Evolutionary conservation across 495 filamentous ascomycete species (phyloP).

Genomic region (Neurospora pannonica): DNA sequence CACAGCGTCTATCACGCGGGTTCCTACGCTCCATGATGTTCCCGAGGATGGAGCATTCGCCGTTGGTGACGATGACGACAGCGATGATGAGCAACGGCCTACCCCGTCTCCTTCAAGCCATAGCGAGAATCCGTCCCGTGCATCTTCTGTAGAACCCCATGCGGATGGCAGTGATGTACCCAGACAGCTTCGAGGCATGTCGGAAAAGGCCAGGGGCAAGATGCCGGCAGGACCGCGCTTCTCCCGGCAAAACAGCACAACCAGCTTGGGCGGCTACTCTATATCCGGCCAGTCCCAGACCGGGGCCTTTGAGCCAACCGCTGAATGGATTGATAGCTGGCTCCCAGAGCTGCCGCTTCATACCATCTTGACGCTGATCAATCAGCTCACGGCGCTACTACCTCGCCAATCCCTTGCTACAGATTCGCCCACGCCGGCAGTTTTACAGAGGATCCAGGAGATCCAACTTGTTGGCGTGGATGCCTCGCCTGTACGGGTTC

Average conservation of each 20-base stretch:
- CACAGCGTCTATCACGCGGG: constrained; percentile 42
- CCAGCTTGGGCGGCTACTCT: constrained; percentile 64
- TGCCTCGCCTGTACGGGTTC: constrained; percentile 63
- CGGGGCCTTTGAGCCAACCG: constrained; percentile 66
- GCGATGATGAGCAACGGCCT: constrained; percentile 55
- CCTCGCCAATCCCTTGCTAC: constrained; percentile 29
- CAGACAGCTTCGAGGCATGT: constrained; percentile 90
- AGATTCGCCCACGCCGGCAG: constrained; percentile 24
- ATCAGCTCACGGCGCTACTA: constrained; percentile 43
- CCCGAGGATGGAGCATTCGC: constrained; percentile 74
- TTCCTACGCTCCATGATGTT: constrained; percentile 61
- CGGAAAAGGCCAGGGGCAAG: constrained; percentile 94
- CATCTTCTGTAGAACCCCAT: constrained; percentile 58
- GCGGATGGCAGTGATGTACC: constrained; percentile 69
- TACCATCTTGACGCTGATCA: constrained; percentile 75
- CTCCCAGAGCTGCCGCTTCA: constrained; percentile 85
- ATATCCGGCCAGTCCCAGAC: constrained; percentile 39
- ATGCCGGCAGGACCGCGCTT: constrained; percentile 85
- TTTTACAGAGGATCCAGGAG: constrained; percentile 30
- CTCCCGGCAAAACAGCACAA: constrained; percentile 85
- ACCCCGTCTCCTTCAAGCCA: constrained; percentile 66
- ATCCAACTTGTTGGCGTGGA: constrained; percentile 54
- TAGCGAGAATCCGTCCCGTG: constrained; percentile 59
- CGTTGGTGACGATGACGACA: constrained; percentile 79
- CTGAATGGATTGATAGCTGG: constrained; percentile 85